Percentiles rank a stretch among this genome's conserved stretches.
Conservation (phyloP, 169 alveolate species). For the Plasmodium coatneyi region DNA sequence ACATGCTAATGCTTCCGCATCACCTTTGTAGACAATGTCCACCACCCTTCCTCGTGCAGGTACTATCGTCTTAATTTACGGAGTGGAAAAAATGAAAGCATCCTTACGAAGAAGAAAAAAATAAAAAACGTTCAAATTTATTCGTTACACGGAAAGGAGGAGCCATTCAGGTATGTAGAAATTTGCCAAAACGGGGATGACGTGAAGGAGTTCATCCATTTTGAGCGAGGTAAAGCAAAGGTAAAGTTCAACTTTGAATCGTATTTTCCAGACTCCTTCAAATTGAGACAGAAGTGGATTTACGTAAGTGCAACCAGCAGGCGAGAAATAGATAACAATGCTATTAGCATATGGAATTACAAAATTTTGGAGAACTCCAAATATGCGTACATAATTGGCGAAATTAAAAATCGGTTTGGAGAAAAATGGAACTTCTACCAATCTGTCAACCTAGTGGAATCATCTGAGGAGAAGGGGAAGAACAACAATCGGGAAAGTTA, state of each 20-base stretch:
- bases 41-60: not conserved
- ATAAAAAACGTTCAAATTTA: constrained; percentile 37
- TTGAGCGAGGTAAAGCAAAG: not conserved
- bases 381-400: constrained; percentile 23
- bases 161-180: not conserved
- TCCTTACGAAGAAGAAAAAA: not conserved
- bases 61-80: not conserved
- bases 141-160: not conserved
- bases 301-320: constrained; percentile 17
- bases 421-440: constrained; percentile 14
- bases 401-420: constrained; percentile 3
- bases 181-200: not conserved
- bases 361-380: constrained; percentile 41
- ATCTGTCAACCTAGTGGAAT: not conserved
- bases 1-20: not conserved
- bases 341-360: constrained; percentile 16
- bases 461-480: not conserved
- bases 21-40: not conserved
- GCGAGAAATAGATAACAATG: not conserved
- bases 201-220: not conserved
- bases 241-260: constrained; percentile 13
- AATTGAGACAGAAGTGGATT: constrained; percentile 5
- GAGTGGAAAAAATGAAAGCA: not conserved
- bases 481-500: not conserved
- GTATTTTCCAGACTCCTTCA: constrained; percentile 45